Base-by-base conservation (phyloP, 352 stramenopile genomes). In the Phytophthora colocasiae region DNA sequence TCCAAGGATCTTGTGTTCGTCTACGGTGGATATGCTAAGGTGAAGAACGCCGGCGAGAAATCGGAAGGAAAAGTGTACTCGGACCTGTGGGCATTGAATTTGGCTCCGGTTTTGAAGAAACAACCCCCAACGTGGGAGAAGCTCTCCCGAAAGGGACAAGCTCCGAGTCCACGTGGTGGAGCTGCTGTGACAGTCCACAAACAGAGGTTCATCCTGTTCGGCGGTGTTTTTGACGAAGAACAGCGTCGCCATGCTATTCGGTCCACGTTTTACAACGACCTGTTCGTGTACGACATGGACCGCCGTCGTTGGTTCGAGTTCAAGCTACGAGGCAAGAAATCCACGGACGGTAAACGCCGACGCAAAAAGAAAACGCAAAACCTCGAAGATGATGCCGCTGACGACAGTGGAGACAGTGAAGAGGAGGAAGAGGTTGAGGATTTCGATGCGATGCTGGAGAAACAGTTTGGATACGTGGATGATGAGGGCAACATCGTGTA, bases 251-350 rank as follows among this genome's bases (percentile, higher is more conserved):
- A 96, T 49, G 61, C 83, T 31, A 92, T 96, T 54, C 82, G 93
- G 66, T 92, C 81, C 29, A 92, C 97, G 32, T 99, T 99, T 81
- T 99, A 98, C 79, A 98, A 98, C 73, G 96, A 99, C 69, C 71
- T 99, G 36, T 98, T 98, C 76, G 95, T 97, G 17, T 98, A 99
- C 66, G 97, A 99, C 75, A 97, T 98, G 83, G 95, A 98, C 57
- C 86, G 94, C 24, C 87, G 95, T 15, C 95, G 96, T 51, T 99
- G 96, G 96, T 99, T 98, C 64, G 86, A 97, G 59, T 92, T 93
- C 64, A 88, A 89, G 36, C 53, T 98, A 65, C 83, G 89, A 22
- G 89, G 83, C 49, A 98, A 94, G 66, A 97, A 92, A 68, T 71
- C 84, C 54, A 72, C 73, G 12, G 78, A 91, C 24, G 73, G 77